Percentiles rank a stretch among this genome's conserved stretches.
These are phyloP conservation scores for Hordeum pubiflorum DNA, from an alignment of 202 grass and related monocot species.

Conservation along the genomic window DNA sequence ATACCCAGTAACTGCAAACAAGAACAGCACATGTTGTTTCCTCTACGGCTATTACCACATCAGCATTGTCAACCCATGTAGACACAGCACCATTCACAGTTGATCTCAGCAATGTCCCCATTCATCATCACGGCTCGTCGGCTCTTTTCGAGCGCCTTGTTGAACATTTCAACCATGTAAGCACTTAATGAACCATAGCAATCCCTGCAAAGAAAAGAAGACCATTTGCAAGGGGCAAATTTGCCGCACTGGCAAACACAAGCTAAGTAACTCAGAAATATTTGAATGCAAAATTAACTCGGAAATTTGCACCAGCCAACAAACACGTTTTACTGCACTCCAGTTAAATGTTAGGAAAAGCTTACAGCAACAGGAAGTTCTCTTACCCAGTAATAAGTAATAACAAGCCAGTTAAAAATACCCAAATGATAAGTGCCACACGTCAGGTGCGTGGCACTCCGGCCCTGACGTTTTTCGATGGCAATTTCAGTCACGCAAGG, in stretches of 20 bases:
- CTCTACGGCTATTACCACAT: slow-evolving; percentile 4
- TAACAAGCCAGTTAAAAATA: not conserved
- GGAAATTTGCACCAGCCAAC: no score
- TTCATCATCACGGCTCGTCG: slow-evolving; percentile 23
- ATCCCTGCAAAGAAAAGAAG: no score
- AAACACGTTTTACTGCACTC: no score
- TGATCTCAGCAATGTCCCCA: slow-evolving; percentile 17
- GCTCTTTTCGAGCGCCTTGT: slow-evolving; percentile 68
- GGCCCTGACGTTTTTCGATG: no score
- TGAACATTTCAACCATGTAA: slow-evolving; percentile 20
- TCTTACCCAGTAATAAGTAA: not conserved
- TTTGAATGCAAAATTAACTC: no score
- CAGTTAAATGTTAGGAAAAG: not conserved
- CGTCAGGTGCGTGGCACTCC: no score
- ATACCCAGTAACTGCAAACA: not conserved
- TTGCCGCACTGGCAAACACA: no score
- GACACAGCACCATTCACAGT: not conserved
- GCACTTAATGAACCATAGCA: no score
- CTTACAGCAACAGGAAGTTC: not conserved
- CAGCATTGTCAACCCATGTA: slow-evolving; percentile 10
- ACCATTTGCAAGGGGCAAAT: no score
- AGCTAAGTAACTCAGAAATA: no score
- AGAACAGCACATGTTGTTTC: not conserved
- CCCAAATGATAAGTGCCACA: no score
- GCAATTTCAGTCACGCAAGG: no score